These are phyloP conservation scores for Auriculariales sp. DNA, from an alignment of 768 basidiomycete genomes.

Conservation along the genomic window DNA sequence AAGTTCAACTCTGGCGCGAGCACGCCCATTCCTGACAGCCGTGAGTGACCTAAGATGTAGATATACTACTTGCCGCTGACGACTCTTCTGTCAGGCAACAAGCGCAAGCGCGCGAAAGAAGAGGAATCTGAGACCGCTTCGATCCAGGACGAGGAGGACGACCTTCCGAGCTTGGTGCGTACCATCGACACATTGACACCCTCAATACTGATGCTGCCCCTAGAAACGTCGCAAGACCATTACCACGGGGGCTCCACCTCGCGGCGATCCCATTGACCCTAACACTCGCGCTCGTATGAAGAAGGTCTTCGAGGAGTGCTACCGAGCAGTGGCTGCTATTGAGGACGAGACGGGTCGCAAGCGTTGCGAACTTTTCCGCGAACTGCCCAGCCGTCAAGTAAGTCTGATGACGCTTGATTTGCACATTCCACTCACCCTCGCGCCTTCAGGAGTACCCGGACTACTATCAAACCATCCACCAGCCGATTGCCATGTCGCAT, in stretches of 20 bases:
- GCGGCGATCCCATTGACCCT: slow-evolving; percentile 16
- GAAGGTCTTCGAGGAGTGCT: slow-evolving; percentile 64
- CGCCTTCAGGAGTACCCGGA: slow-evolving; percentile 71
- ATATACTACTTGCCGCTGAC: not conserved
- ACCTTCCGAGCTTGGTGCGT: slow-evolving; percentile 51
- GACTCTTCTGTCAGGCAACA: slow-evolving; percentile 20
- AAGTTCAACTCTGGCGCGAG: slow-evolving; percentile 3
- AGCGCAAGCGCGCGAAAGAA: slow-evolving; percentile 63
- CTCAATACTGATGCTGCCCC: slow-evolving; percentile 2
- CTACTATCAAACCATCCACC: slow-evolving; percentile 78
- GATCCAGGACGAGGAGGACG: slow-evolving; percentile 61
- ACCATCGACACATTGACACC: not conserved
- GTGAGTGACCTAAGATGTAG: not conserved
- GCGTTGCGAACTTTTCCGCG: slow-evolving; percentile 77
- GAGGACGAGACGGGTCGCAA: slow-evolving; percentile 62
- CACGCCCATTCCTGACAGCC: slow-evolving; percentile 1
- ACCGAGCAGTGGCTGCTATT: slow-evolving; percentile 56
- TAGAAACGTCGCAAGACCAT: slow-evolving; percentile 80
- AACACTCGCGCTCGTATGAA: slow-evolving; percentile 65
- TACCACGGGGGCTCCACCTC: too few species aligned
- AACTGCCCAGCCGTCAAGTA: slow-evolving; percentile 58
- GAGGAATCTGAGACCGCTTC: slow-evolving; percentile 68
- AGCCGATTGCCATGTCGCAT: slow-evolving; percentile 77
- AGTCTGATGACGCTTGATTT: slow-evolving; percentile 22
- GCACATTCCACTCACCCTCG: not conserved